phyloP scores from a whole-genome alignment of 2,329 filamentous ascomycete species.

The Tolypocladium guangdongense region DNA sequence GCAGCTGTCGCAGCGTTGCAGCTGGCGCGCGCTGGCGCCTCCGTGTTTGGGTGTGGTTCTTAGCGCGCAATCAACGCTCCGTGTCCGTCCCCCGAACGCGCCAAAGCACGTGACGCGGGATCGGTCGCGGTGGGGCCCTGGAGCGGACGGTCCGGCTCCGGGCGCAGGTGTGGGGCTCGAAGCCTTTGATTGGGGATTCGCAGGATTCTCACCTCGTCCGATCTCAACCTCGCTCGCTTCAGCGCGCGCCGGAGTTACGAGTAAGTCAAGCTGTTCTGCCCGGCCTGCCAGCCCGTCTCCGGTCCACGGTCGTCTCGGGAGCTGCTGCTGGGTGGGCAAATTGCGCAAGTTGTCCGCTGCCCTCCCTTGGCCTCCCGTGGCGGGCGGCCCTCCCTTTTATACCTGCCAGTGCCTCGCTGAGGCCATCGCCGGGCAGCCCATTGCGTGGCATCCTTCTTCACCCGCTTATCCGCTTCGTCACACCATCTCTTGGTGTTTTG shows the following conservation, averaged over 20 bases:
- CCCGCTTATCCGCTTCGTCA: not conserved
- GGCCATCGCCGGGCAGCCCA: not conserved
- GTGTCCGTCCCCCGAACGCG: not conserved
- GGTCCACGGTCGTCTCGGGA: not conserved
- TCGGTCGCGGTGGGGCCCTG: not conserved
- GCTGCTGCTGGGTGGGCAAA: constrained; percentile 1
- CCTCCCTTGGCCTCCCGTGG: not conserved
- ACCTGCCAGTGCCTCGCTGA: constrained; percentile 1
- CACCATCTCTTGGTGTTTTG: not conserved
- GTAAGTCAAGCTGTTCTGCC: constrained; percentile 4
- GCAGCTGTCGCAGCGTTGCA: not conserved
- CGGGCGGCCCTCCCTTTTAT: constrained; percentile 4
- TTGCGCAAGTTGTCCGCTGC: not conserved
- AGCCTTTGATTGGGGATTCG: not conserved
- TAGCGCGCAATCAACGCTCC: not conserved
- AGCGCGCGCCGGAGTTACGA: not conserved
- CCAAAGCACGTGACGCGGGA: constrained; percentile 1
- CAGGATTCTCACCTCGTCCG: too few relatives aligned
- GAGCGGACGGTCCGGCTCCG: not conserved
- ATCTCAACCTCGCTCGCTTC: not conserved
- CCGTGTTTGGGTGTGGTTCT: not conserved
- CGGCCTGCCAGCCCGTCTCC: constrained; percentile 3
- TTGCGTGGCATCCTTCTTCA: not conserved
- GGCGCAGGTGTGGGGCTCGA: not conserved
- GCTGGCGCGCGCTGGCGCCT: not conserved